These are phyloP conservation scores for Apiospora arundinis DNA, from an alignment of 2,329 filamentous ascomycete species.

Conservation along the genomic window DNA sequence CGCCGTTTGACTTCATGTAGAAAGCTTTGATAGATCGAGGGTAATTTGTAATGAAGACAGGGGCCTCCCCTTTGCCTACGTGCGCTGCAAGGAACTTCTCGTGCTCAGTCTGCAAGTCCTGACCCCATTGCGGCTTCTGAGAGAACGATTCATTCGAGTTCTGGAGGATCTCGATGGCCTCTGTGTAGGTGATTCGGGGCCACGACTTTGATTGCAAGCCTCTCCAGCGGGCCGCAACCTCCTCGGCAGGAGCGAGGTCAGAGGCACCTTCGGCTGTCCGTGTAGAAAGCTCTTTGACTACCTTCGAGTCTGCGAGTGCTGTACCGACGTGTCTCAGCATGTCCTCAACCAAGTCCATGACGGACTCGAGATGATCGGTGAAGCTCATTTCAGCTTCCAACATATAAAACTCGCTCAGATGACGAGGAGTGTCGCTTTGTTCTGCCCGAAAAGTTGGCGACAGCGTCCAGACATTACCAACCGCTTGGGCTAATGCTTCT, in stretches of 20 bases:
- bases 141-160: constrained; percentile 68
- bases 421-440: constrained; percentile 88
- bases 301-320: constrained; percentile 47
- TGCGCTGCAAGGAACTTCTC: constrained; percentile 82
- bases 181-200: constrained; percentile 83
- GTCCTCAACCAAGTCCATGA: constrained; percentile 83
- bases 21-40: constrained; percentile 91
- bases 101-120: constrained; percentile 86
- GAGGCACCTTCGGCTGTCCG: constrained; percentile 50
- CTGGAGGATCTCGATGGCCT: constrained; percentile 75
- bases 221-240: constrained; percentile 74
- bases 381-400: constrained; percentile 91
- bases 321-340: constrained; percentile 67
- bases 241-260: constrained; percentile 51
- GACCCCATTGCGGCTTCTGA: constrained; percentile 72
- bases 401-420: constrained; percentile 99
- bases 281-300: constrained; percentile 52
- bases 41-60: constrained; percentile 93
- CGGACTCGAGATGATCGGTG: constrained; percentile 67
- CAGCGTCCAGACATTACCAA: constrained; percentile 91
- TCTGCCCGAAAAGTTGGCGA: constrained; percentile 95
- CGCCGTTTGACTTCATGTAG: constrained; percentile 66
- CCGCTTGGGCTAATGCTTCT: constrained; percentile 86
- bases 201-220: constrained; percentile 67
- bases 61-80: constrained; percentile 58